A percentile compares a stretch with the other conserved stretches of the same genome.
Conservation (phyloP, 345 rosid genomes). For the Stellera chamaejasme region DNA sequence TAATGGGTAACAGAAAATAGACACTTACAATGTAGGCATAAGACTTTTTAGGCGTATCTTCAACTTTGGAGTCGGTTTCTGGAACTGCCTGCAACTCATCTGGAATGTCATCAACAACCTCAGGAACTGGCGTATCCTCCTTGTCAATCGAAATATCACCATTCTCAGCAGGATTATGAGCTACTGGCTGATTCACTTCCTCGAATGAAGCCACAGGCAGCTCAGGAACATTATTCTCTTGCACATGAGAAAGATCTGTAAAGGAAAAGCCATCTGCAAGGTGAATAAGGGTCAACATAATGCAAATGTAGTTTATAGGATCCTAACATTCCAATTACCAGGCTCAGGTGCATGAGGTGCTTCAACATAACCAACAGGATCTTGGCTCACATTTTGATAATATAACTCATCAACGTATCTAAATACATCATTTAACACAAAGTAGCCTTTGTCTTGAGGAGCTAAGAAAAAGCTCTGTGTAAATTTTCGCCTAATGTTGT, state of each 20-base stretch:
- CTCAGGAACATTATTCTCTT: constrained; percentile 32
- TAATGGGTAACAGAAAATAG: background rate
- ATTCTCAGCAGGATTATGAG: constrained; percentile 32
- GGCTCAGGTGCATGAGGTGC: constrained; percentile 22
- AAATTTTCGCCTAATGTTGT: constrained; percentile 45
- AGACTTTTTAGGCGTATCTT: constrained; percentile 76
- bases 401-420: constrained; percentile 51
- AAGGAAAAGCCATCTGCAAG: constrained; percentile 3
- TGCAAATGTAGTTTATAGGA: background rate
- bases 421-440: constrained; percentile 86
- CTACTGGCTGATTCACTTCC: constrained; percentile 24
- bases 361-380: constrained; percentile 17
- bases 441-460: constrained; percentile 92
- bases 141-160: constrained; percentile 31
- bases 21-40: constrained; percentile 86
- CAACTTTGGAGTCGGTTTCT: constrained; percentile 44
- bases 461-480: constrained; percentile 85
- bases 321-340: constrained; percentile 21
- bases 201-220: constrained; percentile 27
- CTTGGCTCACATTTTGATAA: constrained; percentile 16
- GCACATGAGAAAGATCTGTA: constrained; percentile 22
- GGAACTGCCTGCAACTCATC: constrained; percentile 28
- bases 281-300: background rate
- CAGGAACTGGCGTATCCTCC: constrained; percentile 31
- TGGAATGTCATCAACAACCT: constrained; percentile 46